Conservation (phyloP, 306 rosid species). For the Vicia faba region DNA sequence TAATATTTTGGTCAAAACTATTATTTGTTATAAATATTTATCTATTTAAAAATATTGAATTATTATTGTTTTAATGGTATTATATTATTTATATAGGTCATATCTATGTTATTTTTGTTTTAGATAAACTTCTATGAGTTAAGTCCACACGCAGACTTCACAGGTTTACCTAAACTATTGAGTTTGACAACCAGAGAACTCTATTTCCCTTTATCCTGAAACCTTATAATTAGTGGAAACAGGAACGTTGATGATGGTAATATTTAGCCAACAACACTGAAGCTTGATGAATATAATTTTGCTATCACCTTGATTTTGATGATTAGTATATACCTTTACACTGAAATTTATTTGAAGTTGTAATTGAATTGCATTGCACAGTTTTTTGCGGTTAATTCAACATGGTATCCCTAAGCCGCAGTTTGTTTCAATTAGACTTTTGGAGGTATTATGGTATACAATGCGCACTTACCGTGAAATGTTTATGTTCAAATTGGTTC, state of each 20-base stretch:
- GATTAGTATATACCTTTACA: background rate
- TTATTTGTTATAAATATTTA: no score
- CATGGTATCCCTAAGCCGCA: background rate
- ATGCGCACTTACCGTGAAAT: background rate
- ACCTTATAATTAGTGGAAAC: background rate
- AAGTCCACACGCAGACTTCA: no score
- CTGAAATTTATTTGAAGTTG: constrained; percentile 7
- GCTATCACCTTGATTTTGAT: background rate
- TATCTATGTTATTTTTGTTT: no score
- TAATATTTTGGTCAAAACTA: no score
- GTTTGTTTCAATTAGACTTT: background rate
- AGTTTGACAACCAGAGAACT: background rate
- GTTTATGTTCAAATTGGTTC: background rate
- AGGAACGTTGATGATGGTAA: background rate
- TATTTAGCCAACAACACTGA: background rate
- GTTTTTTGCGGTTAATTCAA: background rate
- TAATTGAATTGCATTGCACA: background rate
- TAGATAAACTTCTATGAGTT: no score
- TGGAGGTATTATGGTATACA: background rate
- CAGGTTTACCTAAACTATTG: no score
- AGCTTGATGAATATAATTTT: background rate
- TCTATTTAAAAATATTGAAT: no score
- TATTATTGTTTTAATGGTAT: no score
- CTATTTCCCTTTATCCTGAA: background rate
- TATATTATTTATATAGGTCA: no score